Percentiles rank a stretch among this genome's conserved stretches.
Conservation (phyloP, 495 filamentous ascomycete genomes). For the Hypoxylon intermedium region DNA sequence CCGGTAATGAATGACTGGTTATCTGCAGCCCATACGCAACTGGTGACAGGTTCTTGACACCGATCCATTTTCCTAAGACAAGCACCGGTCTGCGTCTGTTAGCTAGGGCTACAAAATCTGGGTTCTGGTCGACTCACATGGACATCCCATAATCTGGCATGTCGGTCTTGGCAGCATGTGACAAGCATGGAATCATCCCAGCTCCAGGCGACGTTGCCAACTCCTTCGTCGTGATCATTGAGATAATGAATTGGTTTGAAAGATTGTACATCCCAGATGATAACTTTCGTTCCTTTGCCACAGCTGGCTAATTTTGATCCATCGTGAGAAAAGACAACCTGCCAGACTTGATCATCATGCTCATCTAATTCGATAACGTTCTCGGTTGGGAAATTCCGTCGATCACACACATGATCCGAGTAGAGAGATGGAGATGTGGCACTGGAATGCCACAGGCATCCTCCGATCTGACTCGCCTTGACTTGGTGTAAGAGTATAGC, state of each 20-base stretch:
- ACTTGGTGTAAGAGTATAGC: slow-evolving; percentile 81
- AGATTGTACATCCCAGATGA: slow-evolving; percentile 80
- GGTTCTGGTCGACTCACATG: slow-evolving; percentile 60
- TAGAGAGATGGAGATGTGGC: slow-evolving; percentile 82
- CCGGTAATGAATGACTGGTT: slow-evolving; percentile 81
- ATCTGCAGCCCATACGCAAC: slow-evolving; percentile 84
- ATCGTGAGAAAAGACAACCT: slow-evolving; percentile 87
- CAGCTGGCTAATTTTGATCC: slow-evolving; percentile 83
- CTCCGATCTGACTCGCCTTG: slow-evolving; percentile 79
- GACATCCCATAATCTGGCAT: slow-evolving; percentile 79
- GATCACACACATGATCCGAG: slow-evolving; percentile 84
- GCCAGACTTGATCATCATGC: slow-evolving; percentile 89
- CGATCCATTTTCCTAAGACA: slow-evolving; percentile 68
- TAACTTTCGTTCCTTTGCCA: slow-evolving; percentile 72
- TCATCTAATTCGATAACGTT: slow-evolving; percentile 70
- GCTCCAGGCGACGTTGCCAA: slow-evolving; percentile 86
- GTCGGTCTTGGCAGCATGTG: slow-evolving; percentile 76
- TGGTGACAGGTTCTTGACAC: slow-evolving; percentile 81
- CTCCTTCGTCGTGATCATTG: slow-evolving; percentile 66
- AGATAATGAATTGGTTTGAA: slow-evolving; percentile 72
- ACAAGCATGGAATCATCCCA: slow-evolving; percentile 87
- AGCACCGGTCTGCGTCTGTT: slow-evolving; percentile 67
- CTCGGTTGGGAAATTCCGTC: slow-evolving; percentile 76
- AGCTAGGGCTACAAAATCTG: slow-evolving; percentile 12
- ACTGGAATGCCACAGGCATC: slow-evolving; percentile 89